Conservation (phyloP, 768 basidiomycete genomes). For the Boletus subcaerulescens region DNA sequence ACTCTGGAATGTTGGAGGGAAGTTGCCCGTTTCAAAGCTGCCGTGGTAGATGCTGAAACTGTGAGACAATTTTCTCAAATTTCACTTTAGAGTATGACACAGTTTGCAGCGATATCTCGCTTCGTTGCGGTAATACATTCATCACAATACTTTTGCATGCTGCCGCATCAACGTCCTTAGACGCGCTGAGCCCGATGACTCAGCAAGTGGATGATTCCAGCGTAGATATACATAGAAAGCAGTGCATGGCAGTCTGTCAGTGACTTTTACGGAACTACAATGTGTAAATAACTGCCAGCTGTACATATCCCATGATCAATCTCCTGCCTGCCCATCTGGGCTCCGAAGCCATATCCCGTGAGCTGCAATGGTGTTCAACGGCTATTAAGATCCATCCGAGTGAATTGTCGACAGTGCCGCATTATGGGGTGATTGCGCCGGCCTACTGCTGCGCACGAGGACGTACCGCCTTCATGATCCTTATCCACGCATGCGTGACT, state of each 20-base stretch:
- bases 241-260: background rate
- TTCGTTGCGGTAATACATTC: slow-evolving; percentile 43
- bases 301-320: background rate
- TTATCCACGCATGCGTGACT: slow-evolving; percentile 16
- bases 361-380: background rate
- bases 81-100: slow-evolving; percentile 10
- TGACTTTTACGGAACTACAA: background rate
- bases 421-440: slow-evolving; percentile 22
- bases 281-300: background rate
- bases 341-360: too few species aligned
- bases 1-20: slow-evolving; percentile 75
- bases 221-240: slow-evolving; percentile 2
- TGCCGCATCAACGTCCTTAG: background rate
- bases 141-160: background rate
- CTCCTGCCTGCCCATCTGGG: too few species aligned
- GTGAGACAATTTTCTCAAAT: slow-evolving; percentile 36
- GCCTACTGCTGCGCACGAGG: slow-evolving; percentile 20
- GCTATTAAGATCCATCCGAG: slow-evolving; percentile 1
- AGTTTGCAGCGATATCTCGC: slow-evolving; percentile 57
- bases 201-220: background rate
- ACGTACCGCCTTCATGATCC: slow-evolving; percentile 16
- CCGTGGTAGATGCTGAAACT: slow-evolving; percentile 67
- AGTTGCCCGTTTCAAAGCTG: slow-evolving; percentile 64
- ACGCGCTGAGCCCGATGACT: background rate
- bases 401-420: background rate